Evolutionary conservation across 2,329 filamentous ascomycete genomes (phyloP), one percentile per base, ranked within the genome.

Genomic region (Colletotrichum tropicicola): DNA sequence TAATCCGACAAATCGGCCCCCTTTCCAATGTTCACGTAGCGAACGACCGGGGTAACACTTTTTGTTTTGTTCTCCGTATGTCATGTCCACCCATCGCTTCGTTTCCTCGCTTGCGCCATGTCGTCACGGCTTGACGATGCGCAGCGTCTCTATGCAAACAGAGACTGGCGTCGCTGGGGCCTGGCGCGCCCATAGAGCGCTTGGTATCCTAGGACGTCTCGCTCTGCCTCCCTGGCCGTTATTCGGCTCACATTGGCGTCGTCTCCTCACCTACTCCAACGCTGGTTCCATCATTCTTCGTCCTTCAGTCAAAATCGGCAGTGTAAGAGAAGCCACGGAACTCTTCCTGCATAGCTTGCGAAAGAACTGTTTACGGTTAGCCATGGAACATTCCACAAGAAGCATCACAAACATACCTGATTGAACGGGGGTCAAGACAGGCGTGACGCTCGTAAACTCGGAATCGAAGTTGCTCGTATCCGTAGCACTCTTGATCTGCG

Each of bases 401-500:
- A 35, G 7, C 13, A 3, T 7, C 7, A 35, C 30, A 55, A 63
- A 85, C 92, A 83, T 91, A 97, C 94, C 94, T 80, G 93, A 97
- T 81, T 98, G 94, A 59, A 99, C 96, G 54, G 96, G 96, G 28
- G 96, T 99, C 70, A 99, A 86, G 62, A 99, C 96, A 1, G 96
- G 96, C 43, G 96, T 99, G 58, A 99, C 96, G 75, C 95, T 98
- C 1, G 96, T 99, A 77, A 99, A 99, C 77, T 99, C 96, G 48
- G 92, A 93, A 77, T 99, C 96, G 78, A 99, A 99, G 82, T 99
- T 99, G 85, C 94, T 98, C n/a, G 96, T 99, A 82, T 99, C 96
- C 44, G 96, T 98, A 8, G 94, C 88, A 76, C 88, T 97, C 80
- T 92, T 96, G 73, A 99, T 97, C 37, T 89, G 88, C 17, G 96